These are phyloP conservation scores for Bondarzewia mesenterica DNA, from an alignment of 1,284 basidiomycete genomes.

Conservation along the genomic window DNA sequence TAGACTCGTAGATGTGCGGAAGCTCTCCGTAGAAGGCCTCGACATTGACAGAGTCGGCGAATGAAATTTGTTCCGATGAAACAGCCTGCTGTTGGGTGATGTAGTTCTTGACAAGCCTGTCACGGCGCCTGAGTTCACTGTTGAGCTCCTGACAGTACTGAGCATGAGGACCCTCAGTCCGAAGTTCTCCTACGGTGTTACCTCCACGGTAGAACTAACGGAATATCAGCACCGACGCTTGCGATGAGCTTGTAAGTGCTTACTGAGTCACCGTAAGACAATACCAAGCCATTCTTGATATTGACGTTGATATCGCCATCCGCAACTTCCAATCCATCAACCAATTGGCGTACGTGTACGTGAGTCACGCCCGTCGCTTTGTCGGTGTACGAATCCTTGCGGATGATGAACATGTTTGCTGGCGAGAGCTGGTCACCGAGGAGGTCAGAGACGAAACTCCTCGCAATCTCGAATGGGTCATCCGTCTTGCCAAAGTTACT, in stretches of 20 bases:
- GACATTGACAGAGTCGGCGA: constrained; percentile 9
- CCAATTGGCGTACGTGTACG: constrained; percentile 73
- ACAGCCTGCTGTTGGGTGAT: constrained; percentile 15
- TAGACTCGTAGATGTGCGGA: constrained; percentile 39
- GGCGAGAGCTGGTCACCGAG: constrained; percentile 29
- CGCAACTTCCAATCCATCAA: constrained; percentile 79
- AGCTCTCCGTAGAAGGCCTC: constrained; percentile 26
- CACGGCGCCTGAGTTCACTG: constrained; percentile 27
- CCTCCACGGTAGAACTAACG: constrained; percentile 58
- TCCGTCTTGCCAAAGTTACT: constrained; percentile 28
- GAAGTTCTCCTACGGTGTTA: constrained; percentile 11
- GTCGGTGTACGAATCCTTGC: constrained; percentile 84
- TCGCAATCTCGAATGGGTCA: constrained; percentile 54
- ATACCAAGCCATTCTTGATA: constrained; percentile 70
- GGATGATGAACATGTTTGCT: constrained; percentile 46
- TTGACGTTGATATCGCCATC: constrained; percentile 91
- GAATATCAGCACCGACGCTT: constrained; percentile 4
- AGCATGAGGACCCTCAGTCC: constrained; percentile 38
- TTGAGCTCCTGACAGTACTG: constrained; percentile 48
- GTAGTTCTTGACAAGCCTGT: constrained; percentile 14
- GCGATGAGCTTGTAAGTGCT: constrained; percentile 17
- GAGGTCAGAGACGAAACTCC: constrained; percentile 46
- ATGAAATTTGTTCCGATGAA: constrained; percentile 24
- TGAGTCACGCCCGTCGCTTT: constrained; percentile 76
- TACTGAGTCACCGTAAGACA: constrained; percentile 80